These are phyloP conservation scores for Funneliformis mosseae DNA, from an alignment of 192 early-diverging fungal species.

Conservation along the genomic window DNA sequence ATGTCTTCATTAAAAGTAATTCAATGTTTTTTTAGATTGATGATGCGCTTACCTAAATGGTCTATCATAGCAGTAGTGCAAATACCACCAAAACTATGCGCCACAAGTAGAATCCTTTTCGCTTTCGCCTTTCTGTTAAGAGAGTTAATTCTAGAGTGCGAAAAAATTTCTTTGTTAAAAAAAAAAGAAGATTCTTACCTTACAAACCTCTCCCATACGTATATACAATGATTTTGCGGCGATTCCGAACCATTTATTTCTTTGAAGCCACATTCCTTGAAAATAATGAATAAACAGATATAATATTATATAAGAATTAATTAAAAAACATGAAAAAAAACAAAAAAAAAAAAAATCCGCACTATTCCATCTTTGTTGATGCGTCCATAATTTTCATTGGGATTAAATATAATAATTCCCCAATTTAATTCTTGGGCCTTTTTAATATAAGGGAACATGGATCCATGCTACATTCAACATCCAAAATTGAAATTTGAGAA, in stretches of 20 bases:
- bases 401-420: constrained; percentile 37
- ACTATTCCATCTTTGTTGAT: constrained; percentile 3
- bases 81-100: constrained; percentile 32
- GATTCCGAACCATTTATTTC: constrained; percentile 20
- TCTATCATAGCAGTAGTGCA: not conserved
- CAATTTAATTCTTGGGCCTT: constrained; percentile 33
- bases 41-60: not conserved
- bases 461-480: constrained; percentile 20
- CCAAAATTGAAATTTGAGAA: no score
- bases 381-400: constrained; percentile 29
- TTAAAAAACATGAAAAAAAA: not conserved
- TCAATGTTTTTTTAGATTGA: no score
- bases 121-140: not conserved
- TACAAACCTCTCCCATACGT: constrained; percentile 40
- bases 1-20: no score
- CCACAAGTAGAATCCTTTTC: constrained; percentile 8
- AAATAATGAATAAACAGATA: not conserved
- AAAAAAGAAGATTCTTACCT: not conserved
- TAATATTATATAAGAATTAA: not conserved
- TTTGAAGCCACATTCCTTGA: not conserved
- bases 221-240: constrained; percentile 32
- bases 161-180: not conserved
- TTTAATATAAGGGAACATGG: constrained; percentile 39
- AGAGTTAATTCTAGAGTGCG: not conserved
- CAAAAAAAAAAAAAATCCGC: not conserved